These are phyloP conservation scores for Ganoderma multipileum DNA, from an alignment of 1,284 basidiomycete genomes.

Conservation along the genomic window DNA sequence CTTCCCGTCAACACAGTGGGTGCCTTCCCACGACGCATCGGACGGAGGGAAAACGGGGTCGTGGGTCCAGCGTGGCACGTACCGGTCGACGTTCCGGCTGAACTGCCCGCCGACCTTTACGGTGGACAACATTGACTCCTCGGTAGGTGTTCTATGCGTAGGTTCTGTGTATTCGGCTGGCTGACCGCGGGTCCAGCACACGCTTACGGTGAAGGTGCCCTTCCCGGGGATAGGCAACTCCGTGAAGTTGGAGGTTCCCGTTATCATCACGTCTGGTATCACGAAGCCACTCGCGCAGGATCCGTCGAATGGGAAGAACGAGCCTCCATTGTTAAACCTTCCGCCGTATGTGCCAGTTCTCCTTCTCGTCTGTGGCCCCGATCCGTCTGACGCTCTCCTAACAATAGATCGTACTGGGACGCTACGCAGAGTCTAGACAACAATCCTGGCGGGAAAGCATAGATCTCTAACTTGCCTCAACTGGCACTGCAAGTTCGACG, in stretches of 20 bases:
- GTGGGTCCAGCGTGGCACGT: conserved; percentile 23
- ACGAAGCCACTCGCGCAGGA: conserved; percentile 5
- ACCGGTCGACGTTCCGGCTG: conserved; percentile 13
- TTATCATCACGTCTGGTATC: conserved; percentile 16
- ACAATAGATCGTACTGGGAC: not conserved
- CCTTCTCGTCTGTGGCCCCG: not conserved
- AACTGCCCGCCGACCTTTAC: conserved; percentile 19
- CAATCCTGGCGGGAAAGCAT: not conserved
- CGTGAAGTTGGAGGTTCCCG: conserved; percentile 12
- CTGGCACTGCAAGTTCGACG: too few species aligned
- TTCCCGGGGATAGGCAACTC: conserved; percentile 22
- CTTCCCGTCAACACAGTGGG: not conserved
- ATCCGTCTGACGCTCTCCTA: not conserved
- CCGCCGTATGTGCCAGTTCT: not conserved
- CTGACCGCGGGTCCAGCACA: conserved; percentile 10
- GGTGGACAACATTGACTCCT: conserved; percentile 12
- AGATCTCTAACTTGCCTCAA: not conserved
- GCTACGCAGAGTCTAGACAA: not conserved
- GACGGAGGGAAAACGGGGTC: conserved; percentile 4
- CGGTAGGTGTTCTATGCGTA: not conserved
- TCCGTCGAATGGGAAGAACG: not conserved
- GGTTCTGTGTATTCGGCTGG: not conserved
- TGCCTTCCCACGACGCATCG: not conserved
- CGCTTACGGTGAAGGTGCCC: conserved; percentile 19
- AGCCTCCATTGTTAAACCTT: not conserved